Evolutionary conservation across 345 rosid species (phyloP).

Genomic region (Erysimum cheiranthoides): DNA sequence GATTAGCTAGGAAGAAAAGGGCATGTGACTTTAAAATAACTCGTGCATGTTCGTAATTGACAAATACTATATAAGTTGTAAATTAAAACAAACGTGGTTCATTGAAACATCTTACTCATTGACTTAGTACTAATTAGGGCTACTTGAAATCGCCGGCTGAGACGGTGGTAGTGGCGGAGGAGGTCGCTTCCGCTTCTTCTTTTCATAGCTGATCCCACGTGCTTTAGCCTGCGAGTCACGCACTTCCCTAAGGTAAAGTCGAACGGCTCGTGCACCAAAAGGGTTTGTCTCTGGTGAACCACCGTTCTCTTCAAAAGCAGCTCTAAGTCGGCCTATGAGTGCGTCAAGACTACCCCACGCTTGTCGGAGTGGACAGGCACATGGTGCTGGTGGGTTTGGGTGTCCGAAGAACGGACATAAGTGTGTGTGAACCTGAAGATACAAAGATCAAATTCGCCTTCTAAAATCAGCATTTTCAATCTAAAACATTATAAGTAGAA

Average conservation of each 20-base stretch:
- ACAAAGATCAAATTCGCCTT: not conserved
- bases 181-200: slow-evolving; percentile 85
- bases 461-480: slow-evolving; percentile 7
- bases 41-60: slow-evolving; percentile 37
- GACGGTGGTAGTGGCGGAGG: slow-evolving; percentile 53
- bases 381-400: slow-evolving; percentile 96
- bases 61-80: slow-evolving; percentile 22
- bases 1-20: slow-evolving; percentile 17
- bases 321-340: slow-evolving; percentile 92
- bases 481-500: not conserved
- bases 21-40: slow-evolving; percentile 10
- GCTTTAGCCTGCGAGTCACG: slow-evolving; percentile 90
- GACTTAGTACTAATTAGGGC: slow-evolving; percentile 37
- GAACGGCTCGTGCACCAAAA: slow-evolving; percentile 93
- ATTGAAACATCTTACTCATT: slow-evolving; percentile 30
- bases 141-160: slow-evolving; percentile 39
- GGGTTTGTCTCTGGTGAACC: slow-evolving; percentile 94
- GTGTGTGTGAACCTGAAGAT: slow-evolving; percentile 64
- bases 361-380: slow-evolving; percentile 94
- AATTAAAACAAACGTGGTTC: slow-evolving; percentile 3
- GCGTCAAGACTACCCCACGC: slow-evolving; percentile 99
- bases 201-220: slow-evolving; percentile 94
- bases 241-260: slow-evolving; percentile 91
- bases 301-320: slow-evolving; percentile 94
- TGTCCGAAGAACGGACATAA: slow-evolving; percentile 92